Percentiles rank a stretch among this genome's conserved stretches.
These are phyloP conservation scores for Chalciporus sphaerocephalus DNA, from an alignment of 768 basidiomycete species.

Conservation along the genomic window DNA sequence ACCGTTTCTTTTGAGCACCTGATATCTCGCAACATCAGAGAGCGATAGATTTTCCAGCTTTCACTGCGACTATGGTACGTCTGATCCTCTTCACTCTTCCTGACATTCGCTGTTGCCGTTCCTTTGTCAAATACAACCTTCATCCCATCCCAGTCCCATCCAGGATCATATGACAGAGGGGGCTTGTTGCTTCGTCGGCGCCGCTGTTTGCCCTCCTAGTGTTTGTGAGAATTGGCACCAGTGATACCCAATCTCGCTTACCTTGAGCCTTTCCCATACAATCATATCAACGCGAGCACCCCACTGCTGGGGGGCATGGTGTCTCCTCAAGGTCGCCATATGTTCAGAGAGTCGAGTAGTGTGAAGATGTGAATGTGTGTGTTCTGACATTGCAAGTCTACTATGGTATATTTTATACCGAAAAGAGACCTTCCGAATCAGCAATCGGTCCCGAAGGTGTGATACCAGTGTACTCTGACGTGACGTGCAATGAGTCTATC, in stretches of 20 bases:
- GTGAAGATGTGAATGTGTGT: not conserved
- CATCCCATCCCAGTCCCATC: conserved; percentile 25
- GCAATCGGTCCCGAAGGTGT: conserved; percentile 1
- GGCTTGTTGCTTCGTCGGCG: conserved; percentile 11
- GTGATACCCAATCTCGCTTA: conserved; percentile 1
- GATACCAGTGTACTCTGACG: conserved; percentile 7
- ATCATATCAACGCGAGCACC: conserved; percentile 3
- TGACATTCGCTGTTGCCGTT: not conserved
- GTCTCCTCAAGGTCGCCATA: conserved; percentile 22
- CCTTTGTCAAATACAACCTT: conserved; percentile 6
- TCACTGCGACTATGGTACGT: not conserved
- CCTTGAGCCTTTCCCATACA: conserved; percentile 13
- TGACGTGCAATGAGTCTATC: conserved; percentile 17
- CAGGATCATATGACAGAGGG: conserved; percentile 11
- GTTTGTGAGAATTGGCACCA: not conserved
- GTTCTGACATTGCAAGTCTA: not conserved
- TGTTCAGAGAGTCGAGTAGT: not conserved
- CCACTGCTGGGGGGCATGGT: conserved; percentile 7
- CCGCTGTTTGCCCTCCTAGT: conserved; percentile 16
- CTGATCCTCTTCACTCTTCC: not conserved
- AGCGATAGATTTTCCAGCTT: not conserved
- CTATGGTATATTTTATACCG: conserved; percentile 13
- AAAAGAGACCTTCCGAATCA: conserved; percentile 9
- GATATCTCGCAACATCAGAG: conserved; percentile 3
- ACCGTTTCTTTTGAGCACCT: not conserved